Percentiles rank a stretch among this genome's conserved stretches.
These are phyloP conservation scores for Escallonia herrerae DNA, from an alignment of 129 eudicot species.

Conservation along the genomic window DNA sequence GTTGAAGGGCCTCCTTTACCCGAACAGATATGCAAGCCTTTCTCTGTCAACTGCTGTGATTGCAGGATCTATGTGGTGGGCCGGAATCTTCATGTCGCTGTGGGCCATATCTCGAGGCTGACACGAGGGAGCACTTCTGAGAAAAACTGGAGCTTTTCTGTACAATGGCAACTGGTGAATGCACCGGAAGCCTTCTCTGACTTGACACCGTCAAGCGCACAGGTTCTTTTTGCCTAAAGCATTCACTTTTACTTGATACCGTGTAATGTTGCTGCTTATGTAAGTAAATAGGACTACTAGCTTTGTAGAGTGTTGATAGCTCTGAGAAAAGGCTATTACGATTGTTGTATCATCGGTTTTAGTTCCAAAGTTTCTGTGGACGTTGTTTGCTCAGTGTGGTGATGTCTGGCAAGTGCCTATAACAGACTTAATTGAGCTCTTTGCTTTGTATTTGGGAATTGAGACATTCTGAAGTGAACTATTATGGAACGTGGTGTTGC, in stretches of 20 bases:
- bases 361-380: background rate
- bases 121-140: background rate
- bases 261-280: constrained; percentile 11
- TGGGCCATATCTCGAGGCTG: constrained; percentile 39
- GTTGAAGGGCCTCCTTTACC: constrained; percentile 81
- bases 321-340: constrained; percentile 7
- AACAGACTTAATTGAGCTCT: too few species aligned
- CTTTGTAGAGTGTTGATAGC: background rate
- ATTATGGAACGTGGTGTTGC: too few species aligned
- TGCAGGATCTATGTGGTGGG: constrained; percentile 65
- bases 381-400: too few species aligned
- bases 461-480: too few species aligned
- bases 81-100: constrained; percentile 58
- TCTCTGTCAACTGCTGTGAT: constrained; percentile 48
- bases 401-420: too few species aligned
- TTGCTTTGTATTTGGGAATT: too few species aligned
- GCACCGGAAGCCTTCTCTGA: constrained; percentile 51
- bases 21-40: constrained; percentile 84
- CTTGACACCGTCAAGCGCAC: constrained; percentile 70
- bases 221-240: constrained; percentile 67
- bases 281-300: constrained; percentile 9
- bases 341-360: background rate
- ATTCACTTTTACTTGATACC: background rate
- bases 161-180: constrained; percentile 61
- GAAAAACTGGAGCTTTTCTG: constrained; percentile 33